Evolutionary conservation across 176 grass and related monocot genomes (phyloP), one percentile per base, ranked within the genome.

Genomic region (Carex pumila): DNA sequence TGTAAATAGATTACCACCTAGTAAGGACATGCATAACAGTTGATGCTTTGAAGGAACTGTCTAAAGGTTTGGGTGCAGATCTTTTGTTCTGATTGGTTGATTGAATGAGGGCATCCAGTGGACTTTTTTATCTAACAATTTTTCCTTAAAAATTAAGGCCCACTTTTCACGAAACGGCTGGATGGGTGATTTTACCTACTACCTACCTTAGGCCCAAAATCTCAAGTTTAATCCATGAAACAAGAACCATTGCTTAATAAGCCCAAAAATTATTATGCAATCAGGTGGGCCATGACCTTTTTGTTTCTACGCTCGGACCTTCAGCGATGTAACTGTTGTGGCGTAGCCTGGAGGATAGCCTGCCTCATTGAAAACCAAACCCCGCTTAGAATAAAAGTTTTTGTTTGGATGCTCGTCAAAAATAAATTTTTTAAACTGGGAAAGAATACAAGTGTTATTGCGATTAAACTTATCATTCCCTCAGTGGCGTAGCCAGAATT

Each of bases 1-100:
- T 77, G 73, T 77, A 77, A 32, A 78, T 78, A 78, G 73, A 12
- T 77, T 9, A 36, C 13, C 52, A 52, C 21, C 43, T 75, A 75
- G 71, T 14, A 75, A 54, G 21, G 21, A 30, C 45, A 74, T 19
- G 71, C 21, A 25, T 53, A 45, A 12, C 52, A 10, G 6, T 71
- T 54, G 47, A 75, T 53, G 45, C 12, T 75, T 75, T 21, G 9
- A 15, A 54, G 53, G 71, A 49, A 75, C 15, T 75, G 47, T 13
- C 71, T 31, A 12, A 70, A 41, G 13, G 17, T 70, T 39, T 41
- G 32, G 66, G 66, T 65, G 21, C 15, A 18, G 18, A 68, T 68
- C 31, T 2, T 43, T 45, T 57, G 22, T 11, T 56, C 25, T 56
- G 1, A 15, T 77, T 77, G 19, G 21, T 32, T 77, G 25, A 55